Conservation (phyloP, 179 eudicot genomes). For the Amaranthus tricolor region DNA sequence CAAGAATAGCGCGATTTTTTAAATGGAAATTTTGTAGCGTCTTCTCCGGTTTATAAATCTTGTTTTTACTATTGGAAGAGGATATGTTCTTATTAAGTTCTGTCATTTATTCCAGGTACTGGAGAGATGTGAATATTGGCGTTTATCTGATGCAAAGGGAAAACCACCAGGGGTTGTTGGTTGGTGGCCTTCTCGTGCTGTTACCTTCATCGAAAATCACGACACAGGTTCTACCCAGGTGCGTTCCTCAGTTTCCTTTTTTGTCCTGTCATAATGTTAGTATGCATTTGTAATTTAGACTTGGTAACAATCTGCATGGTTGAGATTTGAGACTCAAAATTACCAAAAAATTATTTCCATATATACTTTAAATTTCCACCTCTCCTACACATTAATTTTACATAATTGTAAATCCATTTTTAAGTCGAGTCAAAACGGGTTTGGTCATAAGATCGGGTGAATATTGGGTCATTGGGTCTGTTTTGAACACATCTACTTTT, state of each 20-base stretch:
- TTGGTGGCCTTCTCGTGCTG: slow-evolving; percentile 99
- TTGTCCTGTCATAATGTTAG: background rate
- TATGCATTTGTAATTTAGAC: background rate
- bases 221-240: slow-evolving; percentile 99
- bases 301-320: background rate
- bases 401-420: too few species aligned
- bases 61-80: background rate
- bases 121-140: slow-evolving; percentile 95
- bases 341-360: background rate
- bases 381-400: too few species aligned
- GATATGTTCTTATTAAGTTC: slow-evolving; percentile 6
- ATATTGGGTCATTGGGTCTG: too few species aligned
- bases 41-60: background rate
- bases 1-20: background rate
- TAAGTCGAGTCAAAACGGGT: too few species aligned
- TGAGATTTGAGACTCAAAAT: background rate
- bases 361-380: too few species aligned
- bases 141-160: slow-evolving; percentile 78
- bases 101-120: slow-evolving; percentile 45
- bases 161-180: slow-evolving; percentile 98
- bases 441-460: too few species aligned
- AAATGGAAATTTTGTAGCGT: slow-evolving; percentile 6
- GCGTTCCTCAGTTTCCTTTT: slow-evolving; percentile 5
- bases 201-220: slow-evolving; percentile 97
- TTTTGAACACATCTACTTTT: too few species aligned